Conservation (phyloP, 305 asterid genomes). For the Andrographis paniculata region DNA sequence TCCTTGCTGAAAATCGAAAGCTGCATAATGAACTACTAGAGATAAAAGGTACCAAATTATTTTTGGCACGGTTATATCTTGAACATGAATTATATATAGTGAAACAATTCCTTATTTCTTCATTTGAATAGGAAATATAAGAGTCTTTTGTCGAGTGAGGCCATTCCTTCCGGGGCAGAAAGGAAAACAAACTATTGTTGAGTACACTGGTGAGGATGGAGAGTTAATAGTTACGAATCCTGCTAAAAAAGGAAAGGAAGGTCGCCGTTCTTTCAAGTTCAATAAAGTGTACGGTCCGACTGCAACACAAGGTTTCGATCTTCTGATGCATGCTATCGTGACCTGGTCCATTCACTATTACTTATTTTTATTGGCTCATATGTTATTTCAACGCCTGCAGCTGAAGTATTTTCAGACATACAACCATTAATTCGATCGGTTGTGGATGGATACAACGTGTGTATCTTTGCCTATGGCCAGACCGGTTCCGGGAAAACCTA, state of each 20-base stretch:
- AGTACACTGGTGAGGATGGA: conserved; percentile 74
- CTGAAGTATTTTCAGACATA: conserved; percentile 65
- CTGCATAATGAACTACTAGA: conserved; percentile 88
- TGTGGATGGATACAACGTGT: conserved; percentile 86
- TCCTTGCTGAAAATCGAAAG: conserved; percentile 73
- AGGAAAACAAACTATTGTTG: conserved; percentile 62
- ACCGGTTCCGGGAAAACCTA: conserved; percentile 95
- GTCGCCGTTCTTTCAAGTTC: conserved; percentile 69
- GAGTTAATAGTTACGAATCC: conserved; percentile 67
- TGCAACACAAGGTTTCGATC: conserved; percentile 67
- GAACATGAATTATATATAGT: background rate
- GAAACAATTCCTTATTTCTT: conserved; percentile 15
- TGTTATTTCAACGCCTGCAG: conserved; percentile 33
- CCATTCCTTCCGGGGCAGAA: conserved; percentile 73
- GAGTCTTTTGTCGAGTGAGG: conserved; percentile 87
- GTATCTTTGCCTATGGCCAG: conserved; percentile 95
- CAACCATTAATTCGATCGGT: conserved; percentile 85
- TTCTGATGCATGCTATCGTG: conserved; percentile 2
- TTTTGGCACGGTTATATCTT: conserved; percentile 10
- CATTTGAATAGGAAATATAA: conserved; percentile 63
- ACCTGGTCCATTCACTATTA: background rate
- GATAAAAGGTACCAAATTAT: conserved; percentile 55
- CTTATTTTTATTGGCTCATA: conserved; percentile 3
- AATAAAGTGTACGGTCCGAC: conserved; percentile 66
- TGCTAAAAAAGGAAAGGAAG: conserved; percentile 83